phyloP scores from a whole-genome alignment of 179 eudicot genomes.

The Gypsophila paniculata region DNA sequence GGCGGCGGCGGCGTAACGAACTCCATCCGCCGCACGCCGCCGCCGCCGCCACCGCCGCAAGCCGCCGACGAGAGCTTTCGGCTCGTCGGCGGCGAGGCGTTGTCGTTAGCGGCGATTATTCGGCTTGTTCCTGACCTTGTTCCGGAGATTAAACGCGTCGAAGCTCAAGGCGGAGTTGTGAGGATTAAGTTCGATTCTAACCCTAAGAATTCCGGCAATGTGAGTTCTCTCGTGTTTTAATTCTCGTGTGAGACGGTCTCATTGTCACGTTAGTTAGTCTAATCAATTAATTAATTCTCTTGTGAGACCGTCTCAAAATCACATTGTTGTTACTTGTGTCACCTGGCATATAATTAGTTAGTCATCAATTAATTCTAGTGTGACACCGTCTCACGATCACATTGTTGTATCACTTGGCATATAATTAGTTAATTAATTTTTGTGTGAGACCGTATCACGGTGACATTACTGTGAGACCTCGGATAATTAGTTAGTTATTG shows the following conservation, averaged over 20 bases:
- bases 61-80: slow-evolving; percentile 60
- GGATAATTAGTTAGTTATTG: background rate
- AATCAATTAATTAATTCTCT: background rate
- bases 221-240: slow-evolving; percentile 12
- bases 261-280: no score
- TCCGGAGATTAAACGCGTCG: slow-evolving; percentile 78
- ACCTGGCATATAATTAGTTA: no score
- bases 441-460: no score
- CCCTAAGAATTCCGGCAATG: slow-evolving; percentile 38
- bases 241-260: no score
- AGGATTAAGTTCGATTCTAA: slow-evolving; percentile 70
- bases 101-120: slow-evolving; percentile 65
- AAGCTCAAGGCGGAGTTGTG: slow-evolving; percentile 63
- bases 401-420: no score
- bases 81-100: slow-evolving; percentile 46
- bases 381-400: no score
- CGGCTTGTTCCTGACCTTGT: slow-evolving; percentile 71
- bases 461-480: no score
- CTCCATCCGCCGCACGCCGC: slow-evolving; percentile 22
- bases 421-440: no score
- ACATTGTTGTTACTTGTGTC: no score
- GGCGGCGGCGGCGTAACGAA: slow-evolving; percentile 30
- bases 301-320: no score
- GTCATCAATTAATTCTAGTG: no score
- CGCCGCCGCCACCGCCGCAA: slow-evolving; percentile 20